phyloP scores from a whole-genome alignment of 371 early-diverging fungal genomes.

The Mucor saturninus region DNA sequence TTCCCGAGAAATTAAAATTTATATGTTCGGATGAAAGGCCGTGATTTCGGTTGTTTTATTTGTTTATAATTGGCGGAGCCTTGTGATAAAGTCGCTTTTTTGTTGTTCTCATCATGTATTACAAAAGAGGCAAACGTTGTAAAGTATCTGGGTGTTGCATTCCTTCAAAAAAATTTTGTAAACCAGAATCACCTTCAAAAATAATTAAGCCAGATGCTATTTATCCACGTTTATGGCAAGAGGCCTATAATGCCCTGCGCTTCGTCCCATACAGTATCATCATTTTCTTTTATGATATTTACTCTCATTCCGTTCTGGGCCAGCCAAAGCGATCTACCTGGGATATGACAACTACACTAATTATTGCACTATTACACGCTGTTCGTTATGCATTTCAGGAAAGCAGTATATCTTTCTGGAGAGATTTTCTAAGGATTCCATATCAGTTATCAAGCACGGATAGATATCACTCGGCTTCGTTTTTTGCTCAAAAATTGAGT shows the following conservation, averaged over 20 bases:
- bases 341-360: constrained; percentile 6
- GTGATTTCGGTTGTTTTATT: neutral
- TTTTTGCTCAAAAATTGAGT: neutral
- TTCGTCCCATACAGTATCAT: neutral
- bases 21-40: neutral
- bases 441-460: neutral
- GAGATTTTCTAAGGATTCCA: neutral
- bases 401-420: constrained; percentile 5
- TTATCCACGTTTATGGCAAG: constrained; percentile 10
- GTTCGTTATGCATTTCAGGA: neutral
- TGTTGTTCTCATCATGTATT: neutral
- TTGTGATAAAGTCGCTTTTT: neutral
- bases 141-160: constrained; percentile 15
- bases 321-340: constrained; percentile 14
- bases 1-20: neutral
- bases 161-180: neutral
- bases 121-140: constrained; percentile 8
- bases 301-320: neutral
- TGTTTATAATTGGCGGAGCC: neutral
- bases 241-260: neutral
- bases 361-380: constrained; percentile 2
- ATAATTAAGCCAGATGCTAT: neutral
- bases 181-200: neutral
- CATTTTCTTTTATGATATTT: constrained; percentile 5
- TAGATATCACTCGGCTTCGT: neutral